Evolutionary conservation across 78 protist species (phyloP).

Genomic region (Dictyostelium capitatum): DNA sequence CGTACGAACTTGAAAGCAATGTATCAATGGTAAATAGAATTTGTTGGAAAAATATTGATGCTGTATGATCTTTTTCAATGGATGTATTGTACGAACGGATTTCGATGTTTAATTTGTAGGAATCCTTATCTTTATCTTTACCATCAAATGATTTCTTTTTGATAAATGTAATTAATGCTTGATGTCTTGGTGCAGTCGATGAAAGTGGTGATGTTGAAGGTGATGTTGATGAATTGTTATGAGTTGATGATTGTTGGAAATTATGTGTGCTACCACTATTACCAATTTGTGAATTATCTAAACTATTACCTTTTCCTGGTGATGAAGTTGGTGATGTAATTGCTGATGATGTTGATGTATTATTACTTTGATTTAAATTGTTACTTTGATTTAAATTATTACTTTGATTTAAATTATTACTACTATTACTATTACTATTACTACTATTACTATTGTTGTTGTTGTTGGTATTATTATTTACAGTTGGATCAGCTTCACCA

Average conservation of each 20-base stretch:
- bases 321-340: not conserved
- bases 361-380: too few species aligned
- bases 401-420: too few species aligned
- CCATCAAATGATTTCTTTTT: constrained; percentile 49
- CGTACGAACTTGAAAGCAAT: constrained; percentile 38
- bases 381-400: not conserved
- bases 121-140: constrained; percentile 42
- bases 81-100: constrained; percentile 30
- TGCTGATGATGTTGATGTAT: constrained; percentile 4
- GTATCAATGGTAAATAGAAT: constrained; percentile 65
- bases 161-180: constrained; percentile 55
- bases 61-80: constrained; percentile 26
- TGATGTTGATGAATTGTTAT: not conserved
- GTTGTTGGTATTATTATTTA: not conserved
- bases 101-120: constrained; percentile 67
- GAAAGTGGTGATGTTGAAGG: constrained; percentile 4
- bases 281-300: constrained; percentile 7
- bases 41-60: constrained; percentile 57
- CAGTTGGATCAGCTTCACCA: not conserved
- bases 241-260: not conserved
- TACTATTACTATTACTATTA: too few species aligned
- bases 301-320: constrained; percentile 7
- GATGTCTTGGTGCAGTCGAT: constrained; percentile 17
- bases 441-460: not conserved
- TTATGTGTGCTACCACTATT: not conserved